Base-by-base conservation (phyloP, 202 grass and related monocot genomes). In the Panicum hallii region DNA sequence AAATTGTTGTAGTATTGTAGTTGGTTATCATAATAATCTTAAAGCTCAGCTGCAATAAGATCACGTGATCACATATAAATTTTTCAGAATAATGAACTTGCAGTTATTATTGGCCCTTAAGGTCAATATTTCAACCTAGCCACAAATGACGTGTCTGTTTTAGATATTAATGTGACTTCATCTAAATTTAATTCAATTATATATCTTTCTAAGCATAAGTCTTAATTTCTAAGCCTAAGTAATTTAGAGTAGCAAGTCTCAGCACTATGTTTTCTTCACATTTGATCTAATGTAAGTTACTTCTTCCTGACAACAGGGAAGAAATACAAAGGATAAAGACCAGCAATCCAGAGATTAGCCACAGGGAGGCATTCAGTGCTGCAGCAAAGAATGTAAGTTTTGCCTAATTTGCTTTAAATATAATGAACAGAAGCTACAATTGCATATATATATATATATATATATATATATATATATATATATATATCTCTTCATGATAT, bases 241-340 rank as follows among this genome's bases (percentile, higher is more conserved):
- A 36, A 52, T 66, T 38, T n/a, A 38, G 4, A 14, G 12, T 3
- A 49, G 12, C 22, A 65, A 44, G 48, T 30, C 56, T 55, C 0
- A 30, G 10, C 5, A 4, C n/a, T 26, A n/a, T 6, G 5, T 4
- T 11, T 66, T 11, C 53, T 74, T 7, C n/a, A 26, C 8, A 53
- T 47, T 46, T 36, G 20, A 66, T 48, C 40, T 26, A 75, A 49
- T 44, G 26, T 77, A 58, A 23, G 3, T 11, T 34, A 9, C 40
- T 85, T 79, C 34, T 72, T 84, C 11, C 30, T 0, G 0, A 38
- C 1, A 48, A 70, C 32, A 97, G 94, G 87, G 91, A 93, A 67
- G 94, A 97, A 71, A 97, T 97, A 91, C 94, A 93, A 67, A 91
- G 94, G 89, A 91, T 97, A 79, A 97, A 97, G 69, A 82, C 82